Base-by-base conservation (phyloP, 75 land plant species). In the Cryptomeria japonica region DNA sequence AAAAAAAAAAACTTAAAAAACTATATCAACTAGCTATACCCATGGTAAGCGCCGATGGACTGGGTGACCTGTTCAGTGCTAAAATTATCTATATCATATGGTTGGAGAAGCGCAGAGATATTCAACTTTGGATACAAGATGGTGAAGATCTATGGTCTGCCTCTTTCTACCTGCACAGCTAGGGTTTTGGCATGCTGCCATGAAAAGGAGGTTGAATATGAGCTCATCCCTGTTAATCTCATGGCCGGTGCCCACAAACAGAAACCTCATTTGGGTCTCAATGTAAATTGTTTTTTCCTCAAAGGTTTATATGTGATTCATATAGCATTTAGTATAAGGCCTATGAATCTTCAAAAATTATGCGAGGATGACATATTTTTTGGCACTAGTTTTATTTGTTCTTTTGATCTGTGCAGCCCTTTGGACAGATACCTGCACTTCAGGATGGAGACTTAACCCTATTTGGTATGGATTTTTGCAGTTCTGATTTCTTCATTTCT, bases 341-440 rank as follows among this genome's bases (percentile, higher is more conserved):
- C 6, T 58, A 18, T 19, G 64, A 19, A 18, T 58, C 25, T 22
- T 58, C 15, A 19, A 58, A 58, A 58, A 0, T 19, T 19, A 58
- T 49, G 11, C 34, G 47, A 6, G 31, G 19, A 51, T 25, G 51
- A 72, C 11, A 15, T 18, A 28, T 31, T 10, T 44, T 13, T 9
- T 53, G 8, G 3, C 38, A 22, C 16, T 82, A 32, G 28, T 39
- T 28, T 14, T 70, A 5, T 25, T 55, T 68, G 73, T 47, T 37
- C 37, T 39, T 13, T 47, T 38, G 15, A 39, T 92, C 64, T 64
- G 83, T 83, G 80, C 93, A 93, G 95, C 95, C 95, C 3, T 94
- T 94, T 73, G 95, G 94, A 36, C 88, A 87, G 49, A 85, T 94
- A 15, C 95, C 95, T 22, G 94, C 80, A 41, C 51, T 93, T 13